Evolutionary conservation across 2,329 filamentous ascomycete species (phyloP), one percentile per base, ranked within the genome.

Genomic region (Penicillium sp.): DNA sequence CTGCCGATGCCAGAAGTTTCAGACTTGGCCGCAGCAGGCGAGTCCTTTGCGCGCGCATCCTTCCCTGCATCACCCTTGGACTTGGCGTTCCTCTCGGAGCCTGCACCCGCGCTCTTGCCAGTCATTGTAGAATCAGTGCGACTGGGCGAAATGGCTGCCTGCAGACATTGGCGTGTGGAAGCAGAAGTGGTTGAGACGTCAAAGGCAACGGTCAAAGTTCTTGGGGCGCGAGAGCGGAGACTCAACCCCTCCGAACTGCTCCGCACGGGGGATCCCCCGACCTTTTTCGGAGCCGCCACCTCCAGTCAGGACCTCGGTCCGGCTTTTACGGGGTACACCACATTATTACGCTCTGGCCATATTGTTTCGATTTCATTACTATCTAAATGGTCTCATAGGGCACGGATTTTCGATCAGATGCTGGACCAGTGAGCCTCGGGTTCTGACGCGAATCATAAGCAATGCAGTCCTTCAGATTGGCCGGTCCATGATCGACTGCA

Each of bases 1-100:
- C 63, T 62, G 56, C 67, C 68, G 47, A 61, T 58, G 50, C 69
- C 59, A 53, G 59, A 48, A 42, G 61, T 66, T 50, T 72, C 72
- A 53, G 66, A 56, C 58, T 71, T 73, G 52, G 61, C 60, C 39
- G 63, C 59, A 33, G 65, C 55, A 25, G 65, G 63, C 30, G 54
- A 58, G 49, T 58, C 64, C 54, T 68, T 70, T 54, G 65, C 56
- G 60, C 60, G 63, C 49, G 62, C 58, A 48, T 69, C 69, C 51
- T 61, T 66, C 50, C 58, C 59, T 50, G 60, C 55, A 56, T 56
- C 55, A 55, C 61, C 24, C 61, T 66, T 68, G 64, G 66, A 59
- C 61, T 64, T 56, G 63, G 51, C 57, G 36, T 20, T 47, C 25
- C 61, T 60, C 35, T 67, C 65, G 48, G 64, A 61, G 53, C 43